Evolutionary conservation across 164 flowering plant species (phyloP).

Genomic region (Cinnamomum chago): DNA sequence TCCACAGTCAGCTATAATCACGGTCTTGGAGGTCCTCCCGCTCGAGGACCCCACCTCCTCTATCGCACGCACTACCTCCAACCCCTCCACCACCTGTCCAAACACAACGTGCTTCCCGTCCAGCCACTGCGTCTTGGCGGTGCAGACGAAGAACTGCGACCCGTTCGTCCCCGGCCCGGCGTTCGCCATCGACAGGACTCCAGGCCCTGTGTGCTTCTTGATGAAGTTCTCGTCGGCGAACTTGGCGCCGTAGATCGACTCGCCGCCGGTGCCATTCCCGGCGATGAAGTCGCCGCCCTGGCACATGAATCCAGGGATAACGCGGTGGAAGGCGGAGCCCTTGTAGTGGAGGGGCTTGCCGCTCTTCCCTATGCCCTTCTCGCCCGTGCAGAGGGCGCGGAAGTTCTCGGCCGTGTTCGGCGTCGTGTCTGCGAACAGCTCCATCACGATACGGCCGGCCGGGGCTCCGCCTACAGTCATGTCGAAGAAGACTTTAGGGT

Average conservation of each 20-base stretch:
- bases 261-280: slow-evolving; percentile 81
- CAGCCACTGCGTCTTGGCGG: slow-evolving; percentile 50
- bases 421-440: slow-evolving; percentile 29
- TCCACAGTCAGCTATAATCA: slow-evolving; percentile 33
- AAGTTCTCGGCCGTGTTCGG: slow-evolving; percentile 43
- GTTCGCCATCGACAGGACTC: slow-evolving; percentile 56
- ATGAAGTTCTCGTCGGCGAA: slow-evolving; percentile 65
- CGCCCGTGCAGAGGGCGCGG: slow-evolving; percentile 42
- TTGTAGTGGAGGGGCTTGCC: slow-evolving; percentile 84
- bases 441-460: slow-evolving; percentile 37
- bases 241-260: slow-evolving; percentile 65
- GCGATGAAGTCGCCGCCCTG: slow-evolving; percentile 80
- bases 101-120: slow-evolving; percentile 38
- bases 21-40: slow-evolving; percentile 25
- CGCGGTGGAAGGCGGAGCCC: slow-evolving; percentile 67
- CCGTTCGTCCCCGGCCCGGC: slow-evolving; percentile 57
- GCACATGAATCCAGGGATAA: slow-evolving; percentile 72
- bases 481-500: slow-evolving; percentile 83
- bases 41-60: slow-evolving; percentile 33
- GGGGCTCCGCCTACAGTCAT: slow-evolving; percentile 39
- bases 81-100: slow-evolving; percentile 33
- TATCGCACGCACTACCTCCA: slow-evolving; percentile 30
- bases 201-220: slow-evolving; percentile 72
- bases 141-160: slow-evolving; percentile 61
- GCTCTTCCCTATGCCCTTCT: slow-evolving; percentile 45